Conservation (phyloP, 345 rosid genomes). For the Sapria himalayana region DNA sequence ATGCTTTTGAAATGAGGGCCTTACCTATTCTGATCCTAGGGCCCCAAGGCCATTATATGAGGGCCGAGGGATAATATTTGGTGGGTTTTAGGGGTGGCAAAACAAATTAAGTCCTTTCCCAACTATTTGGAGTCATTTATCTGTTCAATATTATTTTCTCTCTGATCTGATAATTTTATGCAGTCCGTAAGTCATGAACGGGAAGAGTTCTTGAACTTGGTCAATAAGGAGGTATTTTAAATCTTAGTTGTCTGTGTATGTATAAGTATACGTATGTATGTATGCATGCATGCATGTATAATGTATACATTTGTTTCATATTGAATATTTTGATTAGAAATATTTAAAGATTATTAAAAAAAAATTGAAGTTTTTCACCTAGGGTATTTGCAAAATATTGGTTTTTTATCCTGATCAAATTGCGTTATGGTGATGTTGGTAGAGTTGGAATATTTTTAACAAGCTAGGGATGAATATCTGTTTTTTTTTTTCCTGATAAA, state of each 20-base stretch:
- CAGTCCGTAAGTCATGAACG: constrained; percentile 86
- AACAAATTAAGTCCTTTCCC: too few species aligned
- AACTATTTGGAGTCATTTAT: constrained; percentile 1
- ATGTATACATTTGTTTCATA: neutral
- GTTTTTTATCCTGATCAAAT: neutral
- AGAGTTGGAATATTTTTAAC: neutral
- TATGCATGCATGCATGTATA: neutral
- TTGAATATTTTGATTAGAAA: neutral
- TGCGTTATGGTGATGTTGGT: neutral
- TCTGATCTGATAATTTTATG: constrained; percentile 12
- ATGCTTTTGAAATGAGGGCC: too few species aligned
- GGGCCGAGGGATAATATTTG: too few species aligned
- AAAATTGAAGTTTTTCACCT: too few species aligned
- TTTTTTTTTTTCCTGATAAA: too few species aligned
- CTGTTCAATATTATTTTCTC: constrained; percentile 5
- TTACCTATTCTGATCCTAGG: too few species aligned
- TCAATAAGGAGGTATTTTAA: constrained; percentile 65
- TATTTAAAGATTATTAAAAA: too few species aligned
- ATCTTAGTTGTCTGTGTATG: neutral
- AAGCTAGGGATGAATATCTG: too few species aligned
- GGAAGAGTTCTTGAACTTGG: constrained; percentile 65
- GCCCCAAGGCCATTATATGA: too few species aligned
- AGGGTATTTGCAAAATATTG: neutral
- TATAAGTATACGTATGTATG: too few species aligned
- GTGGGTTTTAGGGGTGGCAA: too few species aligned